Evolutionary conservation across 768 basidiomycete species (phyloP).

Genomic region (Rhodotorula taiwanensis): DNA sequence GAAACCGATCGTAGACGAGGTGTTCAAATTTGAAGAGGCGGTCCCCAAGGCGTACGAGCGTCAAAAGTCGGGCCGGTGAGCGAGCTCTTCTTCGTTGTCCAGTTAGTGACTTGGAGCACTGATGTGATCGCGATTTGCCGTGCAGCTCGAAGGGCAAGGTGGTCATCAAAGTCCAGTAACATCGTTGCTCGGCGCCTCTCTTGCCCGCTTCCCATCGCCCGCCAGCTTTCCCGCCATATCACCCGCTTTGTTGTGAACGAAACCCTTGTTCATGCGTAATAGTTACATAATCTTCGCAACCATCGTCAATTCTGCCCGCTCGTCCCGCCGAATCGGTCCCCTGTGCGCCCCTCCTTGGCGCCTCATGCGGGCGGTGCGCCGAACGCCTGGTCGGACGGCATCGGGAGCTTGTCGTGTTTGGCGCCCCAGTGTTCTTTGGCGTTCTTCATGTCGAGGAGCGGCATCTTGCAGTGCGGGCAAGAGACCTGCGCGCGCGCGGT

Average conservation of each 20-base stretch:
- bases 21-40: constrained; percentile 55
- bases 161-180: constrained; percentile 46
- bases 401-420: constrained; percentile 7
- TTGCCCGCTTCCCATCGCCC: too few relatives aligned
- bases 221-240: too few relatives aligned
- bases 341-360: too few relatives aligned
- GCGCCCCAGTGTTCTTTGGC: background rate
- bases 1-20: constrained; percentile 57
- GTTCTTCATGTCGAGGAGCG: constrained; percentile 2
- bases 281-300: too few relatives aligned
- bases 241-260: too few relatives aligned
- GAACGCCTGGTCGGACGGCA: background rate
- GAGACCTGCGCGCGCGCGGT: background rate
- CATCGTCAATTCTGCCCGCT: too few relatives aligned
- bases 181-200: too few relatives aligned
- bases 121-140: too few relatives aligned
- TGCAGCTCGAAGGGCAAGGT: constrained; percentile 58
- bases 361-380: too few relatives aligned
- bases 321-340: too few relatives aligned
- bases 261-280: too few relatives aligned
- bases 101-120: too few relatives aligned
- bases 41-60: constrained; percentile 57
- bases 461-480: constrained; percentile 1
- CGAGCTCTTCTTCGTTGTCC: background rate
- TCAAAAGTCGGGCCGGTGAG: constrained; percentile 50